phyloP scores from a whole-genome alignment of 106 monocot genomes.

The Apostasia ramifera region DNA sequence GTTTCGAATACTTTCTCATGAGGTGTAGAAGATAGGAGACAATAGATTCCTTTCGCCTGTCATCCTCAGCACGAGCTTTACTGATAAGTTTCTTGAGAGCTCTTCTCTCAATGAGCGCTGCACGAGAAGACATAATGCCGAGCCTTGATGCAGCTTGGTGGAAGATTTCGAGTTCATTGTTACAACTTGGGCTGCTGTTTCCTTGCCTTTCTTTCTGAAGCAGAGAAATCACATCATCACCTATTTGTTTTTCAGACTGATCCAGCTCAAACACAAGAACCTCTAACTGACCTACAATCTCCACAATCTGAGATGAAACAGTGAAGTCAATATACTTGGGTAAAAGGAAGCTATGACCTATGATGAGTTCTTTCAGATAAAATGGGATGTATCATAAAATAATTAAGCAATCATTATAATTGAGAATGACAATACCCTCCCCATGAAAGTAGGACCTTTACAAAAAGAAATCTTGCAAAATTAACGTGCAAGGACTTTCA shows the following conservation, averaged over 20 bases:
- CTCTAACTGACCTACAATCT: constrained; percentile 56
- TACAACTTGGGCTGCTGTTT: constrained; percentile 19
- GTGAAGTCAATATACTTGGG: constrained; percentile 1
- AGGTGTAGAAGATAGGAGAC: constrained; percentile 57
- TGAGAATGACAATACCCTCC: neutral
- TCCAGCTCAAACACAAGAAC: constrained; percentile 45
- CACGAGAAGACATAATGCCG: constrained; percentile 68
- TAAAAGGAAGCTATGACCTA: neutral
- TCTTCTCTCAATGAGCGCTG: constrained; percentile 80
- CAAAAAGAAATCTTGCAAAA: too few relatives aligned
- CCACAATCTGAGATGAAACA: constrained; percentile 43
- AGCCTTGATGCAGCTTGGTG: constrained; percentile 55
- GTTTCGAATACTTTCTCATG: constrained; percentile 82
- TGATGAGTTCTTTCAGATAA: too few relatives aligned
- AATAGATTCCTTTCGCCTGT: constrained; percentile 72
- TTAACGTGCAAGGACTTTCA: too few relatives aligned
- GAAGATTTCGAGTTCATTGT: constrained; percentile 67
- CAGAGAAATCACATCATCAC: constrained; percentile 54
- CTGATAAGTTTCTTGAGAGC: constrained; percentile 80
- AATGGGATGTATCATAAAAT: too few relatives aligned
- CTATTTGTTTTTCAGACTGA: constrained; percentile 55
- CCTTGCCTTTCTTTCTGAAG: constrained; percentile 58
- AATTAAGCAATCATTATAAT: neutral
- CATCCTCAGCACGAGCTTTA: constrained; percentile 50
- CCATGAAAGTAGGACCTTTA: too few relatives aligned